Evolutionary conservation across 768 basidiomycete species (phyloP).

Genomic region (Wakefieldia striispora): DNA sequence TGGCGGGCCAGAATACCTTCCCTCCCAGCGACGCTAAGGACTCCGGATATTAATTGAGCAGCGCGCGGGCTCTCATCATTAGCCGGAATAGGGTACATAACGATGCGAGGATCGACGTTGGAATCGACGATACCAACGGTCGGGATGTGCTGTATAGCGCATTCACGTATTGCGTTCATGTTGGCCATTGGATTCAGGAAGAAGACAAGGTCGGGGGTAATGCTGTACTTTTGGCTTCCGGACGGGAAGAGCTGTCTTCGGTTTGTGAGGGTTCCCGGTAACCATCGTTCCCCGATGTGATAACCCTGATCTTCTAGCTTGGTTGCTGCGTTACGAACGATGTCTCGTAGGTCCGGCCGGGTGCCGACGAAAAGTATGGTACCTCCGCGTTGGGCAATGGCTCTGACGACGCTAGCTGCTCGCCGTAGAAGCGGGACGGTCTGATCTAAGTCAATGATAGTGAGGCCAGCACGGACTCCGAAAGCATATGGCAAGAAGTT

Average conservation of each 20-base stretch:
- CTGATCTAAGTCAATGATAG: conserved; percentile 92
- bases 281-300: conserved; percentile 85
- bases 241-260: conserved; percentile 70
- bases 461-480: conserved; percentile 84
- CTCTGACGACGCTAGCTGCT: conserved; percentile 83
- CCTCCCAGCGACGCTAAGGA: conserved; percentile 84
- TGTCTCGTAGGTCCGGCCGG: conserved; percentile 68
- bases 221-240: conserved; percentile 48
- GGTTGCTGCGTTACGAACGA: conserved; percentile 76
- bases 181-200: conserved; percentile 89
- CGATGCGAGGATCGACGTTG: conserved; percentile 91
- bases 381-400: conserved; percentile 77
- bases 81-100: conserved; percentile 98
- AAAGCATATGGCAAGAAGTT: conserved; percentile 92
- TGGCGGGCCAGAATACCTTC: conserved; percentile 58
- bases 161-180: conserved; percentile 86
- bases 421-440: conserved; percentile 90
- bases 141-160: conserved; percentile 84
- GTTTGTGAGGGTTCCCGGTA: conserved; percentile 95
- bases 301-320: conserved; percentile 80
- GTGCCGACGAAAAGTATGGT: conserved; percentile 90
- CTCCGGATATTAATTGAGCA: conserved; percentile 86
- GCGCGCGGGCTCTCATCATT: conserved; percentile 93
- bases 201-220: conserved; percentile 84
- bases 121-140: conserved; percentile 95